Percentiles rank a stretch among this genome's conserved stretches.
These are phyloP conservation scores for Angophora floribunda DNA, from an alignment of 345 rosid genomes.

Conservation along the genomic window DNA sequence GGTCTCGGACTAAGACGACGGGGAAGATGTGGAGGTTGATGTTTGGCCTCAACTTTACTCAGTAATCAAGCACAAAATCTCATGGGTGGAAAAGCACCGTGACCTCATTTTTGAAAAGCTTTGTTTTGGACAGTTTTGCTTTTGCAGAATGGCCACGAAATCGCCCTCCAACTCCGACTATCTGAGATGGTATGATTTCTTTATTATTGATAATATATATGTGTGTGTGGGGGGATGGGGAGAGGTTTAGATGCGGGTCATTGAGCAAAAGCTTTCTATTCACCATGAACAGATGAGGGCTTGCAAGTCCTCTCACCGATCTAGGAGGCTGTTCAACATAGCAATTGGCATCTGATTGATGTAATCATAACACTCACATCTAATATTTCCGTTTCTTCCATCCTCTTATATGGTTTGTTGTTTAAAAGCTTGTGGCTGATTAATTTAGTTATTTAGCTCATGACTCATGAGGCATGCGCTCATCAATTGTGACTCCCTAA, in stretches of 20 bases:
- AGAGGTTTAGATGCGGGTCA: no score
- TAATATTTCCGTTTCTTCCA: background rate
- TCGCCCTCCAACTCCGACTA: background rate
- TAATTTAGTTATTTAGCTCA: background rate
- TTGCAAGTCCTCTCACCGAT: background rate
- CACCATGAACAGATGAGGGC: background rate
- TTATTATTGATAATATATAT: background rate
- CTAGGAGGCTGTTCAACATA: background rate
- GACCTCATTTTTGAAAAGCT: background rate
- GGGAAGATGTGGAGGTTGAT: background rate
- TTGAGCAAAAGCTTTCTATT: background rate
- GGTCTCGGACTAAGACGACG: constrained; percentile 19
- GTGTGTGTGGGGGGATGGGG: no score
- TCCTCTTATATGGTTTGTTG: background rate
- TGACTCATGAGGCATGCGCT: background rate
- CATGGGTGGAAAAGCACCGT: constrained; percentile 13
- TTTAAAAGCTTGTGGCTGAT: background rate
- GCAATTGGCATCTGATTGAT: background rate
- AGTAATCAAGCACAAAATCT: background rate
- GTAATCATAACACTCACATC: background rate
- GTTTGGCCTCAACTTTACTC: constrained; percentile 34
- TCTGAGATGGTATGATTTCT: background rate
- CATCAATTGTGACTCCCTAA: no score
- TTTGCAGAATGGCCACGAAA: background rate
- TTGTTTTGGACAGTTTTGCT: background rate